A percentile compares a stretch with the other conserved stretches of the same genome.
Conservation (phyloP, 2,329 filamentous ascomycete genomes). For the Epichloe festucae region DNA sequence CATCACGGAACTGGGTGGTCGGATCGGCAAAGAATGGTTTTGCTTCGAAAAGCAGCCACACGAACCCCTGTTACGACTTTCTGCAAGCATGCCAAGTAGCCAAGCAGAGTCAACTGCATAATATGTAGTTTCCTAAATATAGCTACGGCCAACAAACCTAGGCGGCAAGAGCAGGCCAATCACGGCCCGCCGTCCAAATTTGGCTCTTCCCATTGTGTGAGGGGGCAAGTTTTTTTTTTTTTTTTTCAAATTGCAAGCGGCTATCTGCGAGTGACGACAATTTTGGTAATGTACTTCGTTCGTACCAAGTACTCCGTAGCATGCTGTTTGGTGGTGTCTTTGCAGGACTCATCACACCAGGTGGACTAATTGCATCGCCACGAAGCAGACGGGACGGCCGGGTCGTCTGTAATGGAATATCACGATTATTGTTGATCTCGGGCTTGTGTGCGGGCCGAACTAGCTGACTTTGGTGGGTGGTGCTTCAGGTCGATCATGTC, state of each 20-base stretch:
- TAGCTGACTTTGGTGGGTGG: background rate
- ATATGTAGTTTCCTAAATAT: slow-evolving; percentile 18
- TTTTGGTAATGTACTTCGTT: too few species aligned
- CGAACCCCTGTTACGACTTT: slow-evolving; percentile 5
- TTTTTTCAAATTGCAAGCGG: too few species aligned
- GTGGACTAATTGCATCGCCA: too few species aligned
- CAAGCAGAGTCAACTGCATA: background rate
- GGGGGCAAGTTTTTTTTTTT: too few species aligned
- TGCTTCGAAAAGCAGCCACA: slow-evolving; percentile 4
- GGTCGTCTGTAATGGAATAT: background rate
- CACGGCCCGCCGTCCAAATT: slow-evolving; percentile 13
- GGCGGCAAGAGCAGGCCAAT: slow-evolving; percentile 21
- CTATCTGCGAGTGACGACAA: too few species aligned
- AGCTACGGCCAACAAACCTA: slow-evolving; percentile 15
- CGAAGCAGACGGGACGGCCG: too few species aligned
- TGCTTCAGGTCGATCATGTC: background rate
- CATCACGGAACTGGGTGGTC: background rate
- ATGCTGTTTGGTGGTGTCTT: too few species aligned
- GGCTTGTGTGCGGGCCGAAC: background rate
- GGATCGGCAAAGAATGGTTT: background rate
- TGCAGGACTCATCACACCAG: too few species aligned
- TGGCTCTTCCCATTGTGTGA: slow-evolving; percentile 7
- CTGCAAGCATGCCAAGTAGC: background rate
- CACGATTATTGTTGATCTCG: background rate
- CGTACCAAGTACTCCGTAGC: too few species aligned